A percentile compares a stretch with the other conserved stretches of the same genome.
Evolutionary conservation across 805 yeast genomes (phyloP).

Genomic region (Hanseniaspora jakobsenii): DNA sequence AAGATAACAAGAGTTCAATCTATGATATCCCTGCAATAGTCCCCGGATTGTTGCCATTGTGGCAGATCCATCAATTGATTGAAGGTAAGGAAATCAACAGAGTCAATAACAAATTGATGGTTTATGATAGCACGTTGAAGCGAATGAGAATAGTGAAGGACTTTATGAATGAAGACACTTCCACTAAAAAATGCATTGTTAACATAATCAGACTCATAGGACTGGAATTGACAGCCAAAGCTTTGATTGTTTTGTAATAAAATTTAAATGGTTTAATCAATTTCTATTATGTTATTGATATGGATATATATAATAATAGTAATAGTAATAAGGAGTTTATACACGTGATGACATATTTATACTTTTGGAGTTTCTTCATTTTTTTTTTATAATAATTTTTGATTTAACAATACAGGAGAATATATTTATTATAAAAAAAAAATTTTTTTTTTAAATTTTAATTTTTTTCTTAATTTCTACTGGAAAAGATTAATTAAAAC

Average conservation of each 20-base stretch:
- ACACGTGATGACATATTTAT: no score
- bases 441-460: no score
- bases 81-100: conserved; percentile 23
- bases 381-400: no score
- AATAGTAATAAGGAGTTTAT: no score
- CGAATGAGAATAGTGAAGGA: conserved; percentile 23
- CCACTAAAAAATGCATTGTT: conserved; percentile 26
- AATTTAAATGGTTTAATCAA: no score
- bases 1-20: conserved; percentile 16
- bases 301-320: no score
- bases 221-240: conserved; percentile 27
- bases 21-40: conserved; percentile 32
- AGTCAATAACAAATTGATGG: conserved; percentile 21
- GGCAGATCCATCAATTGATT: conserved; percentile 33
- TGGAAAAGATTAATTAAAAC: no score
- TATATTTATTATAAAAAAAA: no score
- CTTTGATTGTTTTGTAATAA: conserved; percentile 24
- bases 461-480: no score
- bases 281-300: no score
- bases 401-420: no score
- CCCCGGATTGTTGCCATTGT: conserved; percentile 41
- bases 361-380: no score
- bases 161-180: conserved; percentile 20
- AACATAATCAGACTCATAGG: conserved; percentile 38
- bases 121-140: conserved; percentile 21